Evolutionary conservation across 2,329 filamentous ascomycete genomes (phyloP).

Genomic region (Podosphaera xanthii): DNA sequence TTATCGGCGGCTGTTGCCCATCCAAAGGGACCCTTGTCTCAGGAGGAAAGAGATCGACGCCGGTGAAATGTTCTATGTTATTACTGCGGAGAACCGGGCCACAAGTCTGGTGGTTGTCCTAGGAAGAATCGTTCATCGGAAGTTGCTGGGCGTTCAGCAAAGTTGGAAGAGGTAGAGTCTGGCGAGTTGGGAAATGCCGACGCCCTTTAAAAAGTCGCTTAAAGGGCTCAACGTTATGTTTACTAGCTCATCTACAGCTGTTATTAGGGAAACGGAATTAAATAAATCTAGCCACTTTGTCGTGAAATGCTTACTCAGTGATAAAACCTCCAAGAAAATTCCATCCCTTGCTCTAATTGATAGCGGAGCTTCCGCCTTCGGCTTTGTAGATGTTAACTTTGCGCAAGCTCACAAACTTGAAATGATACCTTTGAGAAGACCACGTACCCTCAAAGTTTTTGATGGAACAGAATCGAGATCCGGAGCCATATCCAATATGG

Average conservation of each 20-base stretch:
- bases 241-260: background rate
- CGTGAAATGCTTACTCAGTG: background rate
- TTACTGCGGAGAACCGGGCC: background rate
- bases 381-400: background rate
- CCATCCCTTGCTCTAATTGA: background rate
- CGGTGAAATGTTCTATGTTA: background rate
- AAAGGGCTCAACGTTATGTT: background rate
- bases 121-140: background rate
- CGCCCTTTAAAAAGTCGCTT: background rate
- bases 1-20: background rate
- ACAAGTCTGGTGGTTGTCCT: background rate
- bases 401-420: background rate
- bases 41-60: background rate
- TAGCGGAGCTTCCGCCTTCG: background rate
- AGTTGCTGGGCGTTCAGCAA: background rate
- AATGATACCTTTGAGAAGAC: background rate
- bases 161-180: background rate
- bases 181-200: background rate
- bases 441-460: background rate
- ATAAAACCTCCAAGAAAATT: background rate
- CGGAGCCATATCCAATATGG: background rate
- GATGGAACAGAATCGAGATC: background rate
- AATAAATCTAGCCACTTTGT: background rate
- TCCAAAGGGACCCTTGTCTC: background rate
- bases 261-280: background rate